phyloP scores from a whole-genome alignment of 345 rosid genomes.

The Dipteronia sinensis region DNA sequence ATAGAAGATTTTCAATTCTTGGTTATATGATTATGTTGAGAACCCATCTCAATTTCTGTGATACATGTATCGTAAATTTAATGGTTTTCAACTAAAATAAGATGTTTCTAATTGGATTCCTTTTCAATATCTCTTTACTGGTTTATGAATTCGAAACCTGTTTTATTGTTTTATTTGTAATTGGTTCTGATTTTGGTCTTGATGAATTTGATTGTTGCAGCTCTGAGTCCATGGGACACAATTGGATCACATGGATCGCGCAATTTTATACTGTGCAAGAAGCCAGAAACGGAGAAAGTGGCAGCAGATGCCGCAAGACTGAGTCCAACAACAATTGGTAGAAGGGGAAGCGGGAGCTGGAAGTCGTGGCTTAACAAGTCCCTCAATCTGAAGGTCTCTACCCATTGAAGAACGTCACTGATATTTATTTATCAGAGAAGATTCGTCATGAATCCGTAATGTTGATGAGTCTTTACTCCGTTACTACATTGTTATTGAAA shows the following conservation, averaged over 20 bases:
- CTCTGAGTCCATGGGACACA: slow-evolving; percentile 71
- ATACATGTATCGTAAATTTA: neutral
- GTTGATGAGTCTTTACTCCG: neutral
- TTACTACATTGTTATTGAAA: neutral
- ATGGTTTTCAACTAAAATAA: no score
- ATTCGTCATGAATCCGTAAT: neutral
- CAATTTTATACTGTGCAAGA: slow-evolving; percentile 89
- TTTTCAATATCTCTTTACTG: neutral
- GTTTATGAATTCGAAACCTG: neutral
- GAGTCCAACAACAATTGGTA: slow-evolving; percentile 32
- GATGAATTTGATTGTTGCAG: slow-evolving; percentile 40
- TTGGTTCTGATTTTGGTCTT: slow-evolving; percentile 3
- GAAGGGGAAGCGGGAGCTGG: slow-evolving; percentile 73
- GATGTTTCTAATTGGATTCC: neutral
- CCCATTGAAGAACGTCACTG: slow-evolving; percentile 42
- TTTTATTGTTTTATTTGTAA: neutral
- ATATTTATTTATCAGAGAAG: neutral
- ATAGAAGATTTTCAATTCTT: neutral
- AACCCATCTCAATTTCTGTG: neutral
- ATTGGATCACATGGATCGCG: slow-evolving; percentile 80
- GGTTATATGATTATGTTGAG: neutral
- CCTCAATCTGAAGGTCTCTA: slow-evolving; percentile 64
- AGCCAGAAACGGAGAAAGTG: slow-evolving; percentile 56
- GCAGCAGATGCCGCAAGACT: slow-evolving; percentile 35
- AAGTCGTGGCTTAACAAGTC: slow-evolving; percentile 94